Conservation (phyloP, 2,329 filamentous ascomycete genomes). For the Clonostachys sp. region DNA sequence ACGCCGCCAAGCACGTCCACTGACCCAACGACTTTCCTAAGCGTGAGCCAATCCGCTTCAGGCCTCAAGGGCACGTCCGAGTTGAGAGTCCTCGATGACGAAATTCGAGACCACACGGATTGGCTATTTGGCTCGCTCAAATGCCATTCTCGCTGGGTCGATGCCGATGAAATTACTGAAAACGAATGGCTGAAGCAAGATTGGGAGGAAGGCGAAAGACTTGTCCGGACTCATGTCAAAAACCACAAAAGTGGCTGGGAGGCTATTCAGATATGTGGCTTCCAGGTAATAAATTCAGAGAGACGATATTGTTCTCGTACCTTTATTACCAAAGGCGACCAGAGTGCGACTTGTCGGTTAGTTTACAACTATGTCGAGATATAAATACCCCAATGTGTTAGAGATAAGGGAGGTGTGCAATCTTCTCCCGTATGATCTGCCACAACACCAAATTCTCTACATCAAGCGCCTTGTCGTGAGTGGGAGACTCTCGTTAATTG, state of each 20-base stretch:
- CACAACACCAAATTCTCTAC: too few species aligned
- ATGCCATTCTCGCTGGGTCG: conserved; percentile 52
- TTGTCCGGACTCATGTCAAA: conserved; percentile 57
- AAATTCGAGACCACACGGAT: conserved; percentile 63
- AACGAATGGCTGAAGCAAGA: conserved; percentile 52
- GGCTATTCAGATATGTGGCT: conserved; percentile 56
- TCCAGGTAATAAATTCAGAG: conserved; percentile 47
- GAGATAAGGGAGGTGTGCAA: too few species aligned
- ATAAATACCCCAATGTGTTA: too few species aligned
- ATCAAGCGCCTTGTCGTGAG: too few species aligned
- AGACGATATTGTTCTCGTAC: conserved; percentile 49
- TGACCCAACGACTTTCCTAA: conserved; percentile 52
- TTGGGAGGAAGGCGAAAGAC: conserved; percentile 59
- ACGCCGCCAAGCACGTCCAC: conserved; percentile 30
- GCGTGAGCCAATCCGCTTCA: conserved; percentile 70
- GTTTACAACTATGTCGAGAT: conserved; percentile 46
- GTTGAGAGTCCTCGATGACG: conserved; percentile 46
- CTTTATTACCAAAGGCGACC: conserved; percentile 42
- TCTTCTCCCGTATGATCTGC: too few species aligned
- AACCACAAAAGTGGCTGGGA: conserved; percentile 48
- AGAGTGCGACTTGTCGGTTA: conserved; percentile 45
- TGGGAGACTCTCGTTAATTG: too few species aligned
- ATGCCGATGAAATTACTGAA: conserved; percentile 35
- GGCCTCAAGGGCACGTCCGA: conserved; percentile 62
- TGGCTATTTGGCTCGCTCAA: conserved; percentile 72